phyloP scores from a whole-genome alignment of 352 stramenopile species.

The Pythium rhizo-oryzae region DNA sequence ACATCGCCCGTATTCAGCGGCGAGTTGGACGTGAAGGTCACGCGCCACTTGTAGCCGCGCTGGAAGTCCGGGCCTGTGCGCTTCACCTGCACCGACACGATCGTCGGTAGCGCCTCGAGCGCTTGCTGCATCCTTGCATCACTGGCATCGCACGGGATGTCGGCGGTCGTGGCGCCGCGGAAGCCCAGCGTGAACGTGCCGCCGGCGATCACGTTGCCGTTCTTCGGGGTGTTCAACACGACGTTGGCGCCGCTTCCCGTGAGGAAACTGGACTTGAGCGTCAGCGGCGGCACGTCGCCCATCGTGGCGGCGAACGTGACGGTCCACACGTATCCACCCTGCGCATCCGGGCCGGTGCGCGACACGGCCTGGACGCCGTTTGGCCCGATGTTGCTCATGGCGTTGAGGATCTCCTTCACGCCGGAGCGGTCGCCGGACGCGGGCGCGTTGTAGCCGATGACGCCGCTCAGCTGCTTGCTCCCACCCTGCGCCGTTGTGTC shows the following conservation, averaged over 20 bases:
- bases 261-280: conserved; percentile 65
- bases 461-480: conserved; percentile 90
- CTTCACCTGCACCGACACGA: conserved; percentile 67
- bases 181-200: conserved; percentile 94
- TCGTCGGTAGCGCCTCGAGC: conserved; percentile 55
- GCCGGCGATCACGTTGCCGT: conserved; percentile 68
- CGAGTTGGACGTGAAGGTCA: conserved; percentile 76
- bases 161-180: conserved; percentile 82
- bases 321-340: conserved; percentile 93
- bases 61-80: conserved; percentile 58
- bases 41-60: conserved; percentile 67
- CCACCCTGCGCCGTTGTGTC: conserved; percentile 88
- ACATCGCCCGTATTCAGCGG: conserved; percentile 62
- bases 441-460: conserved; percentile 87
- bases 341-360: conserved; percentile 63
- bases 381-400: conserved; percentile 77
- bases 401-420: conserved; percentile 74
- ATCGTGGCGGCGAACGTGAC: conserved; percentile 81
- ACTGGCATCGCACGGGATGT: conserved; percentile 83
- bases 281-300: conserved; percentile 64
- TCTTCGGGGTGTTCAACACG: conserved; percentile 53
- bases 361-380: conserved; percentile 59
- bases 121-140: conserved; percentile 63
- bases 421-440: conserved; percentile 49
- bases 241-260: conserved; percentile 75